Conservation (phyloP, 2,329 filamentous ascomycete species). For the Cytospora chrysosperma region DNA sequence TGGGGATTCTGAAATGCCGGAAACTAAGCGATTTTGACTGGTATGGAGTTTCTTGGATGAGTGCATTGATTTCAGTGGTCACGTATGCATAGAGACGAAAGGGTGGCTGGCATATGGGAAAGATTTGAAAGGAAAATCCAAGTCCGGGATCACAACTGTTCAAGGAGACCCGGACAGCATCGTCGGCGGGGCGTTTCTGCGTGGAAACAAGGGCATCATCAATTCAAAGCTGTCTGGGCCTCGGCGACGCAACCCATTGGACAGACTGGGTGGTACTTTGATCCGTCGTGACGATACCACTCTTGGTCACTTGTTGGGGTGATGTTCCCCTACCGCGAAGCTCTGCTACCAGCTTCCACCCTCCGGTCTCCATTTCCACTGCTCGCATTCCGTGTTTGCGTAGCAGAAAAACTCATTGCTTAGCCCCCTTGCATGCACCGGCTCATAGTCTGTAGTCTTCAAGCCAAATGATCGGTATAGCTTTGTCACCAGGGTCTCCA, state of each 20-base stretch:
- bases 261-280: background rate
- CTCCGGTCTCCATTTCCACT: slow-evolving; percentile 45
- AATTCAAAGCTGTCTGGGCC: background rate
- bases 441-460: slow-evolving; percentile 65
- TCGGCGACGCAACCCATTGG: background rate
- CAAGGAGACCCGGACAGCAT: background rate
- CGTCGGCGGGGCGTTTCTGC: slow-evolving; percentile 9
- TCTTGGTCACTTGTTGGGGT: background rate
- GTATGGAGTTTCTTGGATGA: slow-evolving; percentile 13
- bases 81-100: slow-evolving; percentile 10
- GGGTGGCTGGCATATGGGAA: slow-evolving; percentile 8
- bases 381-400: slow-evolving; percentile 68
- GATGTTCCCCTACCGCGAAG: no score
- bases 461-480: slow-evolving; percentile 66
- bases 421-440: slow-evolving; percentile 67
- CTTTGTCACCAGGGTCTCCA: slow-evolving; percentile 62
- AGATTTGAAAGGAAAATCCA: background rate
- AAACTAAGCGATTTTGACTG: slow-evolving; percentile 4
- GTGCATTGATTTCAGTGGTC: background rate
- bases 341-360: slow-evolving; percentile 15
- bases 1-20: slow-evolving; percentile 1
- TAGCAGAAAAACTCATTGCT: slow-evolving; percentile 83
- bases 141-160: background rate
- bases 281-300: background rate
- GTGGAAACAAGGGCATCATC: slow-evolving; percentile 4